These are phyloP conservation scores for Triadica sebifera DNA, from an alignment of 345 rosid species.

Conservation along the genomic window DNA sequence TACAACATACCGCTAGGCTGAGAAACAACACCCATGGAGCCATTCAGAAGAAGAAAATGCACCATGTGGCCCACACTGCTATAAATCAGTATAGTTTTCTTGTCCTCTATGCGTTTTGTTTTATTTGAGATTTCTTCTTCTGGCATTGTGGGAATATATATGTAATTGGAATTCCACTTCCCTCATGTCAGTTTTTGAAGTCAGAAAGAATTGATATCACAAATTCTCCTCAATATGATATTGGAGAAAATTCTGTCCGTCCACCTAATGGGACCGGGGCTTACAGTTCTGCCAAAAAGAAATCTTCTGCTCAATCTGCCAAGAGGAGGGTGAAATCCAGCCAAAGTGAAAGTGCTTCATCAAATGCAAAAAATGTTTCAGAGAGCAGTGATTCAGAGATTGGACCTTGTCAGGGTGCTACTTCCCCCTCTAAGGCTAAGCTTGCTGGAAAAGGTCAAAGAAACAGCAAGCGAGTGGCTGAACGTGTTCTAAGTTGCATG, in stretches of 20 bases:
- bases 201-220: slow-evolving; percentile 39
- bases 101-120: slow-evolving; percentile 5
- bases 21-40: slow-evolving; percentile 71
- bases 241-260: slow-evolving; percentile 48
- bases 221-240: slow-evolving; percentile 38
- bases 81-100: slow-evolving; percentile 50
- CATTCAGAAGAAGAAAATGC: slow-evolving; percentile 58
- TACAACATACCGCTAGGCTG: slow-evolving; percentile 53
- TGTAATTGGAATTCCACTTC: slow-evolving; percentile 19
- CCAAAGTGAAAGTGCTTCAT: slow-evolving; percentile 93
- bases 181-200: slow-evolving; percentile 53
- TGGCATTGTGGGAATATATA: slow-evolving; percentile 5
- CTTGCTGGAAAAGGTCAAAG: slow-evolving; percentile 65
- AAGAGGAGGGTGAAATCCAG: slow-evolving; percentile 54
- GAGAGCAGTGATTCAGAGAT: slow-evolving; percentile 91
- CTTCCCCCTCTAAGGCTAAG: slow-evolving; percentile 62
- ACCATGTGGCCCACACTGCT: slow-evolving; percentile 81
- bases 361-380: slow-evolving; percentile 69
- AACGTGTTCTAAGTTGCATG: slow-evolving; percentile 68
- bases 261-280: slow-evolving; percentile 54
- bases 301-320: slow-evolving; percentile 45
- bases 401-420: slow-evolving; percentile 52
- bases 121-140: slow-evolving; percentile 13
- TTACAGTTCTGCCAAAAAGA: slow-evolving; percentile 48
- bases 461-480: slow-evolving; percentile 88